These are phyloP conservation scores for Phytophthora fragariaefolia DNA, from an alignment of 352 stramenopile species.

Conservation along the genomic window DNA sequence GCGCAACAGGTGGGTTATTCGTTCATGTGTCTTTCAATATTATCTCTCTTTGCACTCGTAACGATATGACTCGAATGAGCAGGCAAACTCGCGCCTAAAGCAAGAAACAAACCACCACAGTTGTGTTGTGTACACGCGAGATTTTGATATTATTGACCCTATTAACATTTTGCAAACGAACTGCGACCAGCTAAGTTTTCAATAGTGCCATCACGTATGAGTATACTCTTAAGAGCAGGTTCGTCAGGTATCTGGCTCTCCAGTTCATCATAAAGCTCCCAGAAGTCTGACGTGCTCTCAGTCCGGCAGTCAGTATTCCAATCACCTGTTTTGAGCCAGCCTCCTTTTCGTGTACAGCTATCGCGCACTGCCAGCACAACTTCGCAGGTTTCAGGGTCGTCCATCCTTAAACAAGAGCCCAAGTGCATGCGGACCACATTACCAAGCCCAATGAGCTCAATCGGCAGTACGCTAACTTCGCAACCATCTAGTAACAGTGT, in stretches of 20 bases:
- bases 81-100: background rate
- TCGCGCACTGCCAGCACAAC: slow-evolving; percentile 59
- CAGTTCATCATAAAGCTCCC: slow-evolving; percentile 29
- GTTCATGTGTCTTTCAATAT: no score
- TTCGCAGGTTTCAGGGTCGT: slow-evolving; percentile 75
- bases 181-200: slow-evolving; percentile 25
- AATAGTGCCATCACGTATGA: slow-evolving; percentile 12
- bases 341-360: slow-evolving; percentile 59
- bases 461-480: slow-evolving; percentile 57
- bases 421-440: slow-evolving; percentile 66
- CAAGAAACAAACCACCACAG: background rate
- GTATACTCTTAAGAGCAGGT: slow-evolving; percentile 31
- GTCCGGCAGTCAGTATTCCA: slow-evolving; percentile 28
- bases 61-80: background rate
- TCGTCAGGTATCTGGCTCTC: slow-evolving; percentile 35
- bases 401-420: slow-evolving; percentile 57
- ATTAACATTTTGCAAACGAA: slow-evolving; percentile 21
- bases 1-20: background rate
- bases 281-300: slow-evolving; percentile 35
- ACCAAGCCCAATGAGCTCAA: slow-evolving; percentile 64
- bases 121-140: background rate
- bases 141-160: slow-evolving; percentile 8
- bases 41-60: background rate
- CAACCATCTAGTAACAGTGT: slow-evolving; percentile 73
- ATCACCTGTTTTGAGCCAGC: slow-evolving; percentile 67